Conservation (phyloP, 2,329 filamentous ascomycete genomes). For the Fusarium annulatum region DNA sequence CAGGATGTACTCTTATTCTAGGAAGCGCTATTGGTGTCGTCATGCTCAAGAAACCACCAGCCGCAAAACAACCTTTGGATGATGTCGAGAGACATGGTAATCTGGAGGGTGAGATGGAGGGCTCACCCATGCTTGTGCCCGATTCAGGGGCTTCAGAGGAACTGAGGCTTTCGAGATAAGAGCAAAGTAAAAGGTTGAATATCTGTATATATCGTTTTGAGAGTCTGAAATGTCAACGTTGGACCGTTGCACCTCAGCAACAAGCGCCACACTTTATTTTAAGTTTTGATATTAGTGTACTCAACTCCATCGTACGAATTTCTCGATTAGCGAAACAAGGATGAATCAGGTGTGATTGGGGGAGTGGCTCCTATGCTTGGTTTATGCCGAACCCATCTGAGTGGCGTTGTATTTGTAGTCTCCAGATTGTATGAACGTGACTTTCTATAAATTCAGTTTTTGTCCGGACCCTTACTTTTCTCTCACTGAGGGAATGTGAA, state of each 20-base stretch:
- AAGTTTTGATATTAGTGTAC: neutral
- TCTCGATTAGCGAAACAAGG: neutral
- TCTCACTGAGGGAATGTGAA: conserved; percentile 40
- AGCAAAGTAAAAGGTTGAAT: neutral
- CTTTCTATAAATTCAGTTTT: neutral
- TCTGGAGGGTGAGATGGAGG: conserved; percentile 49
- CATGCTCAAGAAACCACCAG: conserved; percentile 55
- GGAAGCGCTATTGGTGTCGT: conserved; percentile 64
- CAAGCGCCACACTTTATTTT: neutral
- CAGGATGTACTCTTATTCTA: conserved; percentile 64
- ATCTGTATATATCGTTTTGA: neutral
- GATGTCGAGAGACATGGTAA: conserved; percentile 52
- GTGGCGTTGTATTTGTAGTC: neutral
- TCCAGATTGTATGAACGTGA: too few relatives aligned
- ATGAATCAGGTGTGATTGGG: neutral
- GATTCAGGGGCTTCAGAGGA: conserved; percentile 44
- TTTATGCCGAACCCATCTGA: neutral
- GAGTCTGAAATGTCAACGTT: neutral
- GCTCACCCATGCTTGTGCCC: conserved; percentile 54
- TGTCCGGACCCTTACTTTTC: neutral
- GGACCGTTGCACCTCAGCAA: neutral
- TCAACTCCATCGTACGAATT: neutral
- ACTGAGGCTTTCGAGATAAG: conserved; percentile 29
- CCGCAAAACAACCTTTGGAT: conserved; percentile 36
- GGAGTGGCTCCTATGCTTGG: neutral